Evolutionary conservation across 1,284 basidiomycete genomes (phyloP).

Genomic region (Chalciporus piperatoides): DNA sequence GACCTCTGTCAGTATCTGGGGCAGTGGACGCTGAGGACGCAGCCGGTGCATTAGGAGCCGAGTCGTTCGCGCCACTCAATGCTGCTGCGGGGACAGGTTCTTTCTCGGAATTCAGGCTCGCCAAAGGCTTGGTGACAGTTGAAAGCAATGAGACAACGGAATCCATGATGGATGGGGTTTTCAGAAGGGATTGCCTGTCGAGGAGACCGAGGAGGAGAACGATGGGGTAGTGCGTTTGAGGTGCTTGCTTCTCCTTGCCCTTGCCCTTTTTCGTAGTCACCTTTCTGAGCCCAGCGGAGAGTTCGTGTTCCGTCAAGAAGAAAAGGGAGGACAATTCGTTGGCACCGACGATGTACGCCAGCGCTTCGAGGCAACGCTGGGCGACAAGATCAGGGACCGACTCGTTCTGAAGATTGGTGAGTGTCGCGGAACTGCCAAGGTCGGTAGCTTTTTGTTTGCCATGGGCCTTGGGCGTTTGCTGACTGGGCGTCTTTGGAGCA

Average conservation of each 20-base stretch:
- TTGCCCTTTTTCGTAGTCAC: conserved; percentile 80
- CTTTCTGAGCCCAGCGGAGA: conserved; percentile 71
- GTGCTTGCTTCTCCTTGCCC: conserved; percentile 82
- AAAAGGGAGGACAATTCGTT: conserved; percentile 85
- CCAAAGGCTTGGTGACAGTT: conserved; percentile 79
- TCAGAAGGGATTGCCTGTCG: conserved; percentile 80
- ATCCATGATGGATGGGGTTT: conserved; percentile 88
- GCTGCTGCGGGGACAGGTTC: conserved; percentile 27
- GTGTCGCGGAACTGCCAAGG: conserved; percentile 47
- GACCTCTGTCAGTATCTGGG: conserved; percentile 10
- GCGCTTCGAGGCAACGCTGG: conserved; percentile 87
- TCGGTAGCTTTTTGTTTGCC: conserved; percentile 68
- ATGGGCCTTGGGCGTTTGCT: conserved; percentile 60
- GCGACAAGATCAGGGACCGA: conserved; percentile 88
- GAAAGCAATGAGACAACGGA: conserved; percentile 84
- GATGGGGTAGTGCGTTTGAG: conserved; percentile 86
- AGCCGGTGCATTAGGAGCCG: conserved; percentile 10
- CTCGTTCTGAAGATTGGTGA: conserved; percentile 72
- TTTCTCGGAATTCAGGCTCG: conserved; percentile 55
- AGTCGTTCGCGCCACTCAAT: conserved; percentile 19
- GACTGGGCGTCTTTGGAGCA: conserved; percentile 51
- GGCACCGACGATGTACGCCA: conserved; percentile 79
- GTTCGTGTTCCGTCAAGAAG: conserved; percentile 93
- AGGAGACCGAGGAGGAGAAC: conserved; percentile 83
- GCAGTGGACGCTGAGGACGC: conserved; percentile 9